Base-by-base conservation (phyloP, 345 rosid genomes). In the Citrus trifoliata region DNA sequence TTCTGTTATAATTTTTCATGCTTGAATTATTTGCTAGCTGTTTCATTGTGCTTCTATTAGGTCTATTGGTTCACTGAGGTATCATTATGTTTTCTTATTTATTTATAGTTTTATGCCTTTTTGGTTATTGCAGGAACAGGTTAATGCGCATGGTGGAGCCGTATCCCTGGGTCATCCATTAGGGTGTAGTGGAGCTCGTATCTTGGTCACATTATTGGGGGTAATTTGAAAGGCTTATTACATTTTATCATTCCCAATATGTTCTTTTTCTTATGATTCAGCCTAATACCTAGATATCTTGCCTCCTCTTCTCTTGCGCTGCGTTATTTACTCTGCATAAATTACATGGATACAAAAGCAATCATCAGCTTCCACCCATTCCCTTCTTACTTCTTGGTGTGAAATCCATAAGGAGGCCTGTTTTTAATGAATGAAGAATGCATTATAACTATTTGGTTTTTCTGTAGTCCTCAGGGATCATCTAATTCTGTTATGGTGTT, bases 121-220 rank as follows among this genome's bases (percentile, higher is more conserved):
- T 33, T 71, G 14, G 16, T 66, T 6, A 65, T 78, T 85, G 80
- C 86, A 95, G 99, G 95, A 89, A 74, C 88, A 86, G 58, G 79
- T 95, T 65, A 95, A 95, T 74, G 91, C 62, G 66, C 93, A 92
- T 72, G 98, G 99, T 76, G 99, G 99, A 70, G 97, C 97, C 38
- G 98, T 96, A 76, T 88, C 98, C 30, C 81, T 96, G 78, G 99
- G 99, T 35, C 99, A 96, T 78, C 99, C 98, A 30, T n/a, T 96
- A 59, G 99, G 99, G 72, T 93, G 99, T 86, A 96, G 97, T 37
- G 98, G 99, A 78, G 97, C 99, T 85, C 97, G 99, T 46, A 91
- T 96, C 37, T 81, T 96, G 86, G 90, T 90, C 72, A 88, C 98
- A 24, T 91, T 96, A 67, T 85, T 96, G 71, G 99, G 99, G 94